Conservation (phyloP, 352 stramenopile genomes). For the Saprolegnia parasitica region DNA sequence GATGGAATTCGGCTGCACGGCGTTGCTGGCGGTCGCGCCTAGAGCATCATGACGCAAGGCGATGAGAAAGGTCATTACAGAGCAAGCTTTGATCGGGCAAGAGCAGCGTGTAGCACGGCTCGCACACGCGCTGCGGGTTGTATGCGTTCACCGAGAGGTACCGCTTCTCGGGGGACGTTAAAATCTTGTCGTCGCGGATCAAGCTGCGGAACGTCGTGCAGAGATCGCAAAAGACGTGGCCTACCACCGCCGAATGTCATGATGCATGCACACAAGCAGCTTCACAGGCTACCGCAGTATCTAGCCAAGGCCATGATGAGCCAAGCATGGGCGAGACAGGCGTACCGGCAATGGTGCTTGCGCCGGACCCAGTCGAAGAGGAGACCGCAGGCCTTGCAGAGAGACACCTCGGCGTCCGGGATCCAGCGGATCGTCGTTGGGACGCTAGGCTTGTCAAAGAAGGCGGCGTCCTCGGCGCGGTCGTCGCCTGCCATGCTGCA, state of each 20-base stretch:
- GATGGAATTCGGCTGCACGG: slow-evolving; percentile 69
- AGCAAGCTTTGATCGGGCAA: slow-evolving; percentile 58
- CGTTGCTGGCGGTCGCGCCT: slow-evolving; percentile 74
- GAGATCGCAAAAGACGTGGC: slow-evolving; percentile 66
- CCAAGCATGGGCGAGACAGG: too few relatives aligned
- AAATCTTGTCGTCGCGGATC: slow-evolving; percentile 69
- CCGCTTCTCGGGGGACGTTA: slow-evolving; percentile 60
- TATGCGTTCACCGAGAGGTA: slow-evolving; percentile 74
- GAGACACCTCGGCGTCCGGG: slow-evolving; percentile 66
- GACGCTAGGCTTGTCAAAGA: slow-evolving; percentile 21
- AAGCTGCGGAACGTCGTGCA: slow-evolving; percentile 68
- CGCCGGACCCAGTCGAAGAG: slow-evolving; percentile 86
- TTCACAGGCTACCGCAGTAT: slow-evolving; percentile 45
- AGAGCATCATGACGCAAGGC: not conserved
- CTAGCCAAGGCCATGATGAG: slow-evolving; percentile 30
- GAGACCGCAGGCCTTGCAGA: slow-evolving; percentile 72
- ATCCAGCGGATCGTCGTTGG: slow-evolving; percentile 72
- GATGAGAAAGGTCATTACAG: slow-evolving; percentile 33
- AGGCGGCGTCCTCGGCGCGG: not conserved
- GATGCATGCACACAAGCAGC: not conserved
- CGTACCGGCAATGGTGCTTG: slow-evolving; percentile 86
- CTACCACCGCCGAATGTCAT: not conserved
- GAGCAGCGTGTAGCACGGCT: slow-evolving; percentile 61
- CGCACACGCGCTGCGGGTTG: slow-evolving; percentile 81
- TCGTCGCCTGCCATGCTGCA: not conserved